Base-by-base conservation (phyloP, 2,329 filamentous ascomycete genomes). In the Bimuria novae-zelandiae region DNA sequence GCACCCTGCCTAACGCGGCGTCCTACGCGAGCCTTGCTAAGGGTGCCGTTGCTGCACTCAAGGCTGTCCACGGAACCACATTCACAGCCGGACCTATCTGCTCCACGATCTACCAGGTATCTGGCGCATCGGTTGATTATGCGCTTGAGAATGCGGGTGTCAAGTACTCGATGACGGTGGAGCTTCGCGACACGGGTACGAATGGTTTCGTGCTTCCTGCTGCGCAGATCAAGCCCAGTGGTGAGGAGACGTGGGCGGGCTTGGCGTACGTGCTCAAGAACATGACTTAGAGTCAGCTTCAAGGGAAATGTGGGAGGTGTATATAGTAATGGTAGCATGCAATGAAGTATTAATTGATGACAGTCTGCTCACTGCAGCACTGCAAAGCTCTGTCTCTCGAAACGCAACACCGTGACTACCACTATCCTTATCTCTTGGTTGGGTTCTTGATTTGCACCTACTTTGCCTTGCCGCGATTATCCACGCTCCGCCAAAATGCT, bases 101-200 rank as follows among this genome's bases (percentile, higher is more conserved):
- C 70, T 72, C 72, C 36, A 86, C 83, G 25, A 84, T 88, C 58
- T 88, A 88, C 70, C 77, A 82, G 57, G 81, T 83, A 2, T 75
- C 75, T 11, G 79, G 79, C 8, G 71, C 69, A 40, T 75, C 72
- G 19, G 70, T 77, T 3, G 79, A 81, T 55, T 80, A 79, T 40
- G 73, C 75, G 0, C 68, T 70, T 48, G 76, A 78, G 53, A 66
- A 74, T 4, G 72, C 72, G 0, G 71, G 73, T 43, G 70, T 79
- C 8, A 72, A 74, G 16, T 79, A 74, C 56, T 73, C 72, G 16
- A 81, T 80, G 61, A 79, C 79, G 1, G 75, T 79, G 16, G 80
- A 82, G 69, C 59, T 82, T 54, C 71, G 79, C 50, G 79, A 82
- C 60, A 79, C 75, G 12, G 80, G 80, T 1, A 60, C 57, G 1